Evolutionary conservation across 2,329 filamentous ascomycete genomes (phyloP), one percentile per base, ranked within the genome.

Genomic region (Biscogniauxia marginata): DNA sequence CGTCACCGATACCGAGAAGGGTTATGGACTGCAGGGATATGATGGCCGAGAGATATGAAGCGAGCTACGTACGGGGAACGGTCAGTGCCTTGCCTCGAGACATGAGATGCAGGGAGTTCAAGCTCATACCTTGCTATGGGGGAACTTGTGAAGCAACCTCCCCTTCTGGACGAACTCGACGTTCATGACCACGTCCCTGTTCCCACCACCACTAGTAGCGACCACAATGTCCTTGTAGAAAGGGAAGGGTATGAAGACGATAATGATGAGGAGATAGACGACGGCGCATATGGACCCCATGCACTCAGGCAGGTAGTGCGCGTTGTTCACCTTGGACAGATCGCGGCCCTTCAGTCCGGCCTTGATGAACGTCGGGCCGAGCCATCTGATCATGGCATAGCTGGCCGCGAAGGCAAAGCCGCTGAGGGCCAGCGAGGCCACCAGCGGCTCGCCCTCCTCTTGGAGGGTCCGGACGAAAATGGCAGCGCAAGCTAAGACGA

Each of bases 201-300:
- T 97, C 49, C 93, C 93, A 61, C 92, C 93, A 61, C 93, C 95
- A 63, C 91, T 96, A 19, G 95, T 98, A 43, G 93, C 92, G 16
- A 91, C 90, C 22, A 97, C 93, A 63, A 99, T 96, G 71, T 98
- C 93, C 75, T 97, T 96, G 79, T 97, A 98, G 74, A 99, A 98
- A 1, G 93, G 90, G 74, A 97, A 96, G 0, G 95, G 95, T 56
- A 98, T 92, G 73, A 99, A 99, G 60, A 91, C 78, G 64, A 98
- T 96, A 63, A 98, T 82, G 50, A 87, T 84, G 63, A 99, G 81
- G 46, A 99, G 82, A 75, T 98, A 98, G 22, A 98, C 92, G 63
- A 95, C 85, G 7, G 93, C 95, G 70, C 91, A 96, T 22, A 99
- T 84, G 56, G 91, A 91, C 24, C 95, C 95, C 93, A 99, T 97